Base-by-base conservation (phyloP, 1,284 basidiomycete species). In the Kwoniella shivajii region DNA sequence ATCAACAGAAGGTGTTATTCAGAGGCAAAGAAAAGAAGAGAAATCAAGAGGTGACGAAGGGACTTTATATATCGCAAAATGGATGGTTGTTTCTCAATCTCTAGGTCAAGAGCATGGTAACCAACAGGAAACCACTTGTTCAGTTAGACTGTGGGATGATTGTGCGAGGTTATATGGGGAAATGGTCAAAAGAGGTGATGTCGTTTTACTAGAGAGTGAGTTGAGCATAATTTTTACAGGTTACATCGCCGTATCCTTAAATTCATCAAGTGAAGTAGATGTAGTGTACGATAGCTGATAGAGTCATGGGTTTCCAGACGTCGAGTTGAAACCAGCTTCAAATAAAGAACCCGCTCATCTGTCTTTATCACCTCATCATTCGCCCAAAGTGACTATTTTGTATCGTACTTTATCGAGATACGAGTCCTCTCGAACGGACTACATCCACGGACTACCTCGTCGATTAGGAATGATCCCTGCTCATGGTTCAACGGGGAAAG, bases 351-450 rank as follows among this genome's bases (percentile, higher is more conserved):
- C 60, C 4, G 44, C 69, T 6, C 66, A 65, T 6, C 54, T 75
- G 10, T 56, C 64, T 16, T 38, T 75, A 3, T 67, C 69, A 11
- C 42, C 62, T n/a, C 37, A 39, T 30, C 22, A 14, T 24, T 38
- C 42, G 34, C 65, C 71, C 0, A 56, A 50, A 31, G 54, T 66
- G 0, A 60, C 59, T 0, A 59, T 73, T 26, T 56, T 73, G n/a
- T 76, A 68, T 51, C 69, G 74, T 1, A 74, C 72, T 1, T 39
- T 73, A n/a, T 71, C 73, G 0, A 54, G 72, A 1, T 70, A 68
- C 30, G 36, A 50, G 2, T 43, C 63, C 0, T 20, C 57, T 7
- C 43, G 26, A 0, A 54, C 26, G 13, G 68, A 73, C 55, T 73
- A 72, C 34, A 54, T 63, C 9, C 65, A 67, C 39, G 56, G 59